Conservation (phyloP, 139 green algal species). For the Tetraselmis chui region DNA sequence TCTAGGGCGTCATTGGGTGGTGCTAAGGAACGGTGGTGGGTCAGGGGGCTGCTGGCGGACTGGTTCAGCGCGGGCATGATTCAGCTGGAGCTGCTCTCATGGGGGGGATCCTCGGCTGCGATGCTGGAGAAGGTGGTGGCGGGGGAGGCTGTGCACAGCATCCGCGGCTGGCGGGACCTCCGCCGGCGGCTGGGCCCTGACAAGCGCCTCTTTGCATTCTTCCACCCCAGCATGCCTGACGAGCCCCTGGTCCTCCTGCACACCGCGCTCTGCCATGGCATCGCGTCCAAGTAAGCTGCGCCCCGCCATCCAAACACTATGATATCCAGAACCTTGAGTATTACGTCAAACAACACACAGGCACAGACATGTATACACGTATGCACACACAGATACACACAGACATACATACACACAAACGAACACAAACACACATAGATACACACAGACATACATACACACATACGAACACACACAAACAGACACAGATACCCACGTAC, state of each 20-base stretch:
- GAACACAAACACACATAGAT: too few relatives aligned
- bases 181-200: slow-evolving; percentile 36
- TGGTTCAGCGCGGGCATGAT: slow-evolving; percentile 72
- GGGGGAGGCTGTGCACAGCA: slow-evolving; percentile 60
- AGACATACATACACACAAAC: too few relatives aligned
- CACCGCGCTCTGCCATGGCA: slow-evolving; percentile 37
- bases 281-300: slow-evolving; percentile 1
- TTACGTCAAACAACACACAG: too few relatives aligned
- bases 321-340: too few relatives aligned
- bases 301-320: too few relatives aligned
- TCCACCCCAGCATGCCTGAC: slow-evolving; percentile 53
- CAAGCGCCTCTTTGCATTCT: slow-evolving; percentile 54
- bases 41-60: slow-evolving; percentile 40
- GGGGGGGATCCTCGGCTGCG: slow-evolving; percentile 40
- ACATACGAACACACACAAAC: too few relatives aligned
- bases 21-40: too few relatives aligned
- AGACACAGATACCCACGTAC: too few relatives aligned
- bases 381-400: too few relatives aligned
- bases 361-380: too few relatives aligned
- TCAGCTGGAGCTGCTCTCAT: slow-evolving; percentile 58
- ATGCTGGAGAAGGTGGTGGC: slow-evolving; percentile 56
- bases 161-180: slow-evolving; percentile 47
- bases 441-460: too few relatives aligned
- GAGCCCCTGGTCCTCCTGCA: slow-evolving; percentile 74
- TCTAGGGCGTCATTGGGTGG: too few relatives aligned